Evolutionary conservation across 768 basidiomycete species (phyloP).

Genomic region (Kwoniella europaea): DNA sequence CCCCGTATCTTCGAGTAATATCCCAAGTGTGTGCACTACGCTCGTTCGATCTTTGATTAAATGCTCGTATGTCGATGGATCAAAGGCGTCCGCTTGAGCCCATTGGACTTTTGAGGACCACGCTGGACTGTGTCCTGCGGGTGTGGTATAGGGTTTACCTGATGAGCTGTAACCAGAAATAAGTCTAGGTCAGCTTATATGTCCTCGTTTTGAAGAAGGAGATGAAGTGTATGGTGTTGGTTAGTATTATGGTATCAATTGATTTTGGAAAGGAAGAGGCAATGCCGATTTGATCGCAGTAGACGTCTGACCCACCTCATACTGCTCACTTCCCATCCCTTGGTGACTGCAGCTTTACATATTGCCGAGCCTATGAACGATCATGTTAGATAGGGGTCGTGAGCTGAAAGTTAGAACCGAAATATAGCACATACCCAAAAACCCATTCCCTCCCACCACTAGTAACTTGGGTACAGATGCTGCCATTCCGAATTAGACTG

Average conservation of each 20-base stretch:
- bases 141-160: slow-evolving; percentile 80
- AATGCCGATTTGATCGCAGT: too few relatives aligned
- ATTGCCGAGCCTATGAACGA: slow-evolving; percentile 78
- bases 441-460: slow-evolving; percentile 98
- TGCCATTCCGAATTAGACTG: background rate
- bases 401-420: too few relatives aligned
- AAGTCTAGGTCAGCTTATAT: background rate
- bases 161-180: slow-evolving; percentile 67
- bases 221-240: too few relatives aligned
- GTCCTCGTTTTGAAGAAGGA: too few relatives aligned
- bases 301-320: slow-evolving; percentile 67
- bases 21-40: slow-evolving; percentile 92
- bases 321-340: slow-evolving; percentile 85
- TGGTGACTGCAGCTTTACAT: slow-evolving; percentile 81
- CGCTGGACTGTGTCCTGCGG: slow-evolving; percentile 85
- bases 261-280: too few relatives aligned
- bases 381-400: too few relatives aligned
- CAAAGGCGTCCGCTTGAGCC: slow-evolving; percentile 80
- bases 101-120: slow-evolving; percentile 83
- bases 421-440: slow-evolving; percentile 84
- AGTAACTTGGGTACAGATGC: slow-evolving; percentile 65
- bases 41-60: slow-evolving; percentile 72
- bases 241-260: too few relatives aligned
- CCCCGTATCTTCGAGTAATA: slow-evolving; percentile 74
- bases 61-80: slow-evolving; percentile 72